Conservation (phyloP, 495 filamentous ascomycete genomes). For the Corynascus novoguineensis region DNA sequence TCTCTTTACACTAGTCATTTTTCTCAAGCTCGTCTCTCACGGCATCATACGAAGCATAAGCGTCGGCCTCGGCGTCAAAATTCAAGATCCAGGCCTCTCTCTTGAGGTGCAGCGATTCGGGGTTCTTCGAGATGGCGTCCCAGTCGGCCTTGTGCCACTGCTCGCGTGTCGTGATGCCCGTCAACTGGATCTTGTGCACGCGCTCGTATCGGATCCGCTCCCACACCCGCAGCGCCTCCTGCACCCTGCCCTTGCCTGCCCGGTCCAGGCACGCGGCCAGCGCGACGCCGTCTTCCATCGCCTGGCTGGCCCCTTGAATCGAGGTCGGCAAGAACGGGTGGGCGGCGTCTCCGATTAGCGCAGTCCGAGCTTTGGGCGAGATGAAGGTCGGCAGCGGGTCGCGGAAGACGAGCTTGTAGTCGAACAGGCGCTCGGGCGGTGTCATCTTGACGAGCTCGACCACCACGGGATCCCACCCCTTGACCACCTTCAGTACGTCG, state of each 20-base stretch:
- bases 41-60: constrained; percentile 29
- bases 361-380: constrained; percentile 51
- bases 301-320: constrained; percentile 63
- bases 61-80: constrained; percentile 61
- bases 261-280: constrained; percentile 57
- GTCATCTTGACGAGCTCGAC: constrained; percentile 56
- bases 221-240: constrained; percentile 38
- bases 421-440: constrained; percentile 53
- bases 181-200: constrained; percentile 52
- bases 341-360: constrained; percentile 62
- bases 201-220: constrained; percentile 50
- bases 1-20: no score
- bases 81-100: constrained; percentile 55
- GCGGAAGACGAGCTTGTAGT: constrained; percentile 68
- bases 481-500: constrained; percentile 52
- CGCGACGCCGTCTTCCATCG: constrained; percentile 66
- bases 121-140: constrained; percentile 51
- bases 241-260: constrained; percentile 22
- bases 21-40: constrained; percentile 4
- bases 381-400: constrained; percentile 64
- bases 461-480: constrained; percentile 62
- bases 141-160: constrained; percentile 60
- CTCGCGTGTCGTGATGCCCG: constrained; percentile 52
- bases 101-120: constrained; percentile 49
- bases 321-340: constrained; percentile 70